A percentile compares a stretch with the other conserved stretches of the same genome.
Conservation (phyloP, 768 basidiomycete genomes). For the Megacollybia marginata region DNA sequence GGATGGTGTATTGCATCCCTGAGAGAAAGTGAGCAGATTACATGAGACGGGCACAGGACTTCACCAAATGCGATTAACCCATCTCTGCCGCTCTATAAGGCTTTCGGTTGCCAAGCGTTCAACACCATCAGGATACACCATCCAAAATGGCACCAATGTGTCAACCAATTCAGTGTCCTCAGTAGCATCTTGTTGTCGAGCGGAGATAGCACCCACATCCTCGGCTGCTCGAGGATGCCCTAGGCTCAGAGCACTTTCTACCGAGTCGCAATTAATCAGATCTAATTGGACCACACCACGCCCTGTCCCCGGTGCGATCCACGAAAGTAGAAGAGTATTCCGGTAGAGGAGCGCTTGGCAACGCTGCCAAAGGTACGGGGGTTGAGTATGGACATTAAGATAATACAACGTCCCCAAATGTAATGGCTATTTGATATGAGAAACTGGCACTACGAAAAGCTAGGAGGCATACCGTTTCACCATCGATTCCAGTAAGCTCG, state of each 20-base stretch:
- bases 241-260: constrained; percentile 76
- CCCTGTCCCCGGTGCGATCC: constrained; percentile 79
- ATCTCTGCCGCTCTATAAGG: constrained; percentile 76
- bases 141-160: constrained; percentile 81
- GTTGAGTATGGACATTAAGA: constrained; percentile 80
- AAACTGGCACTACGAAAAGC: neutral
- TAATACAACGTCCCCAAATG: constrained; percentile 87
- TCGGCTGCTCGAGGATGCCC: constrained; percentile 74
- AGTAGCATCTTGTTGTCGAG: constrained; percentile 49
- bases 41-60: constrained; percentile 1
- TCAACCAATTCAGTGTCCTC: constrained; percentile 53
- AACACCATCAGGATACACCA: constrained; percentile 84
- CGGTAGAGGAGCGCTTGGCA: constrained; percentile 79
- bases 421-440: constrained; percentile 49
- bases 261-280: constrained; percentile 78
- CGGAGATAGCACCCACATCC: constrained; percentile 84
- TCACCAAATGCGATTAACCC: constrained; percentile 88
- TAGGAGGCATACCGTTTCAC: constrained; percentile 33
- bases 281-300: constrained; percentile 84
- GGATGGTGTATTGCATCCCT: constrained; percentile 78
- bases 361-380: constrained; percentile 75
- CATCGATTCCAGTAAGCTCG: constrained; percentile 2
- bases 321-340: constrained; percentile 79
- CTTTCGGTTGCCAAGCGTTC: constrained; percentile 88
- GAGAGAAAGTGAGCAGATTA: neutral